A percentile compares a stretch with the other conserved stretches of the same genome.
Conservation (phyloP, 345 rosid genomes). For the Gossypium thurberi region DNA sequence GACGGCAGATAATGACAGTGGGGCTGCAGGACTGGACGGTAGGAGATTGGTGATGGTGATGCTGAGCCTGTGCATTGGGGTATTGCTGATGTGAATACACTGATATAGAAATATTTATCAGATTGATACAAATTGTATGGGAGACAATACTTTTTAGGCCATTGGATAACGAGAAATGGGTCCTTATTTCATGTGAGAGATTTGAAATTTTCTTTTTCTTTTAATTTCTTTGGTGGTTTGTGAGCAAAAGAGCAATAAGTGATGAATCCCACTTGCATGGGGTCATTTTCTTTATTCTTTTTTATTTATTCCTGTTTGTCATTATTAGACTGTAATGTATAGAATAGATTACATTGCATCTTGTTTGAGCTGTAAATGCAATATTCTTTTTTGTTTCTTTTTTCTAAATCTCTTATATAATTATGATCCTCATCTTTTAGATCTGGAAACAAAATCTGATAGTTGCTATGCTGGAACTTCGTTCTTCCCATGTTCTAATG, state of each 20-base stretch:
- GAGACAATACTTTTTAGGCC: background rate
- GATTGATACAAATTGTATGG: background rate
- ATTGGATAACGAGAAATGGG: background rate
- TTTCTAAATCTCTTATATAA: background rate
- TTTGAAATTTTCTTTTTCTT: background rate
- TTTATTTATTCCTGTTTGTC: background rate
- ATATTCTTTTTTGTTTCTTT: background rate
- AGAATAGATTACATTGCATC: constrained; percentile 2
- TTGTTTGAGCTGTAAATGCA: constrained; percentile 18
- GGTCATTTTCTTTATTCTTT: constrained; percentile 6
- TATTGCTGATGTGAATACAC: constrained; percentile 25
- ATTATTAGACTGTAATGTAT: background rate
- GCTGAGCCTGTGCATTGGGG: constrained; percentile 43
- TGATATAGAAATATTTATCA: background rate
- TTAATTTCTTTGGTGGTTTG: background rate
- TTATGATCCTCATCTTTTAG: background rate
- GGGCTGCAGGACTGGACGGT: constrained; percentile 31
- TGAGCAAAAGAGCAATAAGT: constrained; percentile 7
- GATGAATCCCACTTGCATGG: constrained; percentile 3
- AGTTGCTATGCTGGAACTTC: background rate
- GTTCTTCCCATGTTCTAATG: background rate
- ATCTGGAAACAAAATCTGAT: background rate
- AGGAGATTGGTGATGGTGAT: constrained; percentile 27
- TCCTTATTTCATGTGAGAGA: constrained; percentile 2
- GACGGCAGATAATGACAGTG: constrained; percentile 51